Evolutionary conservation across 768 basidiomycete genomes (phyloP), one percentile per base, ranked within the genome.

Genomic region (Phlegmacium glaucopus): DNA sequence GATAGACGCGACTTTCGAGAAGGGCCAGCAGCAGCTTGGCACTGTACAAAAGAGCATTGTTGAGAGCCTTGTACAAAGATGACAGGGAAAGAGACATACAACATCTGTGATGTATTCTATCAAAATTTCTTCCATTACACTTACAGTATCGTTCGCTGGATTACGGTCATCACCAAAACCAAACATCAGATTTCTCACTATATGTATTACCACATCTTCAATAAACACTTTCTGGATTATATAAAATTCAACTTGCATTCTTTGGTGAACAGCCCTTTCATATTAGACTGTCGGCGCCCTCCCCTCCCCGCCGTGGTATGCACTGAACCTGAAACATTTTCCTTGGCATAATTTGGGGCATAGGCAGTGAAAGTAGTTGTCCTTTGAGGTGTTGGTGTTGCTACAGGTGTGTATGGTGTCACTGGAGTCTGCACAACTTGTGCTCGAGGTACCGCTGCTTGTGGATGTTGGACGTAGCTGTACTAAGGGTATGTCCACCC

Each of bases 161-260:
- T 90, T 88, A 12, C 87, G 76, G 61, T 92, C 91, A 62, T 96
- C 93, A 9, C 93, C 93, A 65, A 95, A 96, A 25, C 90, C 92
- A 60, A 92, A 94, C 91, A 93, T 92, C 42, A 94, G 69, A 51
- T 77, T 88, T 56, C 85, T 82, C 49, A 94, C 91, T 42, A 44
- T 47, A 46, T 17, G 43, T 49, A 44, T 47, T 45, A n/a, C n/a
- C n/a, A n/a, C n/a, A n/a, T 34, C 39, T n/a, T 34, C 32, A 10
- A 34, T 34, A 34, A 51, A 43, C n/a, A n/a, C n/a, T n/a, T n/a
- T n/a, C 37, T 47, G 51, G 15, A 28, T 12, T 35, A 32, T 12
- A 32, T 18, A 8, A 11, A 34, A 34, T 9, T 13, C 11, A 37
- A 72, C 89, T 66, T 59, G 90, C 89, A 65, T 68, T 92, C 89